Conservation (phyloP, 192 early-diverging fungal genomes). For the Entophlyctis luteolus region DNA sequence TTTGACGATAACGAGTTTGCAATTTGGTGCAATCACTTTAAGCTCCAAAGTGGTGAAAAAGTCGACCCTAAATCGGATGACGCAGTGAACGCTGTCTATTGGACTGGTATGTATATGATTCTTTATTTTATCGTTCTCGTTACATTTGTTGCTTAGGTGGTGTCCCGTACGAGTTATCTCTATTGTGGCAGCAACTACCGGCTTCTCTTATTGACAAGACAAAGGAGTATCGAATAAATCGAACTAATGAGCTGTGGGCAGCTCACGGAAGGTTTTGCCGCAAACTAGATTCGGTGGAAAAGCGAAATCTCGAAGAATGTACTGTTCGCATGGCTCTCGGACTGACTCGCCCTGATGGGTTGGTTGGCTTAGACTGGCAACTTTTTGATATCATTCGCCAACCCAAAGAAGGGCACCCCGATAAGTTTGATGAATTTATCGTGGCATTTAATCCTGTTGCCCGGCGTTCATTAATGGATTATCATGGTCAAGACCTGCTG, state of each 20-base stretch:
- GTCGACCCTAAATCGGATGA: conserved; percentile 23
- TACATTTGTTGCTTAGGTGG: too few species aligned
- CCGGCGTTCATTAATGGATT: background rate
- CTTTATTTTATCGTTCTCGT: background rate
- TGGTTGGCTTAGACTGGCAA: conserved; percentile 1
- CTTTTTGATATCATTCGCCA: conserved; percentile 8
- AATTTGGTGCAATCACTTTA: conserved; percentile 15
- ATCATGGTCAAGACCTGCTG: background rate
- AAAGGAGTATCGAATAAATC: conserved; percentile 7
- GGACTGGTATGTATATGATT: conserved; percentile 7
- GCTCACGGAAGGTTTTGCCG: conserved; percentile 8
- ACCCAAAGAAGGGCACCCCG: background rate
- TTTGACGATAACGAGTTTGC: conserved; percentile 24
- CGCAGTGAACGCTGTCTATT: conserved; percentile 11
- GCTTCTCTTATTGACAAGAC: conserved; percentile 1
- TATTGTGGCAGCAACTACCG: conserved; percentile 14
- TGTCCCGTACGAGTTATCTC: conserved; percentile 15
- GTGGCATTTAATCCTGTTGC: conserved; percentile 18
- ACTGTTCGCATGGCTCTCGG: conserved; percentile 11
- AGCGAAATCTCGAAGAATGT: background rate
- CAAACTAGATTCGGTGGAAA: background rate
- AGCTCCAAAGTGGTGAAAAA: background rate
- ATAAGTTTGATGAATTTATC: conserved; percentile 12
- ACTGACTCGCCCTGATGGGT: background rate
- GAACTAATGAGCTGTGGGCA: conserved; percentile 3